Evolutionary conservation across 352 stramenopile species (phyloP), one percentile per base, ranked within the genome.

Genomic region (Plasmopara viticola): DNA sequence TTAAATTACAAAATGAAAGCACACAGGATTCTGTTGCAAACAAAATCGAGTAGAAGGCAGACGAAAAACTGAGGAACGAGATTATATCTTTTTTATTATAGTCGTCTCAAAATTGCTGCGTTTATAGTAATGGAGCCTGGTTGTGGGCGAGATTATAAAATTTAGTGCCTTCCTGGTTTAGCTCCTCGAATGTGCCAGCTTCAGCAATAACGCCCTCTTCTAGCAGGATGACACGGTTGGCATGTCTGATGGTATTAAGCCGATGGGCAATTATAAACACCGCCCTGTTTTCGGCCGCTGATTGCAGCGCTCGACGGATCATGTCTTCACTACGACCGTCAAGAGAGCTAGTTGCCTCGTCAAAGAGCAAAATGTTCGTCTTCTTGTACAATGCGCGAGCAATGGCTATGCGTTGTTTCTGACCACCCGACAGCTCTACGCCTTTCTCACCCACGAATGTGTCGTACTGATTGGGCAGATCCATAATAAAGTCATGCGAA

Each of bases 381-480:
- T 78, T 63, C 58, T 89, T 91, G 62, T 93, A 87, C 31, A 94
- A 53, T 15, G 84, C 84, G 12, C 84, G 76, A 5, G 84, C 84
- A 37, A 94, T 91, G 18, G 84, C 83, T 44, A 94, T 69, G 18
- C 96, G 84, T 74, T 99, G 97, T 68, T 98, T 98, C 70, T 99
- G 94, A 28, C 94, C 94, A 44, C 95, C 97, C 14, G 78, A 97
- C 0, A 99, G 74, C 66, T 98, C 97, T 15, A 98, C 75, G 10
- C 96, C 96, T 49, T 97, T 94, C 71, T 98, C 96, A 41, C 96
- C 95, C 9, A 99, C 96, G 44, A 96, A 84, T 1, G 96, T 98
- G 34, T 99, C 87, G 73, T 96, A 98, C 58, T 96, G 77, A 44
- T 98, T 74, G 1, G 89, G 86, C 46, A 99, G 51, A 43, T 66